These are phyloP conservation scores for Micractinium conductrix DNA, from an alignment of 139 green algal genomes.

Conservation along the genomic window DNA sequence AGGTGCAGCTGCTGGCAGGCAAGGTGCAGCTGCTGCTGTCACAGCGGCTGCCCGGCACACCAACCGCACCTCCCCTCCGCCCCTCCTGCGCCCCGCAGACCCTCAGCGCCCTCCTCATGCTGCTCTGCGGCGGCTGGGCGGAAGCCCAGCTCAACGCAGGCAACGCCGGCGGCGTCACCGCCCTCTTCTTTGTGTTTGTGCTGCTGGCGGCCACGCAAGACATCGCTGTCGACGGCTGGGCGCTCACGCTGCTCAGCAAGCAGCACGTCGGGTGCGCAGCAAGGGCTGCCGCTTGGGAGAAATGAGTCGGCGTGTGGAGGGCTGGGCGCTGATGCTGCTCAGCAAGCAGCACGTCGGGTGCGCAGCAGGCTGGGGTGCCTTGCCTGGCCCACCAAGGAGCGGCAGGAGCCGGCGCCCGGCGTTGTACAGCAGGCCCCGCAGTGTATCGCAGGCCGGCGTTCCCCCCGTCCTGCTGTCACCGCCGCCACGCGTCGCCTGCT, in stretches of 20 bases:
- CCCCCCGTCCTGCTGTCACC: no score
- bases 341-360: not conserved
- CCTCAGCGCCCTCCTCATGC: conserved; percentile 48
- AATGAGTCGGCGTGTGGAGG: no score
- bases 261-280: conserved; percentile 76
- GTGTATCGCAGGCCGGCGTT: no score
- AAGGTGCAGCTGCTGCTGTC: not conserved
- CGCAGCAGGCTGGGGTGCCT: no score
- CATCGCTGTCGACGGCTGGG: conserved; percentile 96
- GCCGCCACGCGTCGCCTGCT: no score
- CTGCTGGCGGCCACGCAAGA: conserved; percentile 94
- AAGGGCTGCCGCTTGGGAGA: not conserved
- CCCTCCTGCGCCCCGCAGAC: conserved; percentile 43
- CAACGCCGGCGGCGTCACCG: conserved; percentile 74
- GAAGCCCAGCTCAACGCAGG: conserved; percentile 51
- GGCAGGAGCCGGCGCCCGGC: no score
- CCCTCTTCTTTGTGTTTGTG: conserved; percentile 88
- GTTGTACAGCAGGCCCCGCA: no score
- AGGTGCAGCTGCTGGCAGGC: not conserved
- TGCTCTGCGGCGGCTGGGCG: conserved; percentile 45
- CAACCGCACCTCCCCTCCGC: not conserved
- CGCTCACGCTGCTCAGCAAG: conserved; percentile 86
- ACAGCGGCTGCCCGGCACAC: conserved; percentile 10
- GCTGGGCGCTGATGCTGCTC: not conserved
- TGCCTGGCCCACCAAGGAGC: no score